Percentiles rank a stretch among this genome's conserved stretches.
Evolutionary conservation across 2,329 filamentous ascomycete species (phyloP).

Genomic region (Xylogone sp.): DNA sequence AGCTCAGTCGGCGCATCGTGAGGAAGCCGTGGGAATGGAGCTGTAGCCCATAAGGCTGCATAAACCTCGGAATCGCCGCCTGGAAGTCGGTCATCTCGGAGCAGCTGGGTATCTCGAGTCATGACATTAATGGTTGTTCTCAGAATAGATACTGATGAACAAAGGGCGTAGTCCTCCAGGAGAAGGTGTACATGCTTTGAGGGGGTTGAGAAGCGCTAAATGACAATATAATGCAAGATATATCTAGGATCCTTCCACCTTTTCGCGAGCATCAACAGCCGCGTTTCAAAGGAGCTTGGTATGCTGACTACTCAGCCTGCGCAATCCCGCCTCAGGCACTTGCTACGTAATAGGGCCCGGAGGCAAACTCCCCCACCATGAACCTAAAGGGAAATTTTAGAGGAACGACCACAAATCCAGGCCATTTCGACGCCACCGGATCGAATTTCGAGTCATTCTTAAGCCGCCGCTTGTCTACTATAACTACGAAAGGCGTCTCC

Average conservation of each 20-base stretch:
- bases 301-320: neutral
- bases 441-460: neutral
- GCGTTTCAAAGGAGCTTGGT: neutral
- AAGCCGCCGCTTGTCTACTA: neutral
- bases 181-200: neutral
- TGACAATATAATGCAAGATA: neutral
- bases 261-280: neutral
- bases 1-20: constrained; percentile 57
- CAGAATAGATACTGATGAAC: neutral
- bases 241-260: neutral
- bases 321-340: neutral
- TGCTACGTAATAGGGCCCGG: neutral
- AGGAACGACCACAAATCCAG: neutral
- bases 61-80: constrained; percentile 34
- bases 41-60: constrained; percentile 58
- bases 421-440: neutral
- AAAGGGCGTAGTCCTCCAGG: neutral
- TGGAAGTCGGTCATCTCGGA: constrained; percentile 16
- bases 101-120: constrained; percentile 40
- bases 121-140: constrained; percentile 37
- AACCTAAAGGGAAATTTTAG: neutral
- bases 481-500: neutral
- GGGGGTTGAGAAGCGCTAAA: neutral
- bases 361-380: neutral
- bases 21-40: constrained; percentile 56